Evolutionary conservation across 345 rosid species (phyloP), one percentile per base, ranked within the genome.

Genomic region (Sonneratia caseolaris): DNA sequence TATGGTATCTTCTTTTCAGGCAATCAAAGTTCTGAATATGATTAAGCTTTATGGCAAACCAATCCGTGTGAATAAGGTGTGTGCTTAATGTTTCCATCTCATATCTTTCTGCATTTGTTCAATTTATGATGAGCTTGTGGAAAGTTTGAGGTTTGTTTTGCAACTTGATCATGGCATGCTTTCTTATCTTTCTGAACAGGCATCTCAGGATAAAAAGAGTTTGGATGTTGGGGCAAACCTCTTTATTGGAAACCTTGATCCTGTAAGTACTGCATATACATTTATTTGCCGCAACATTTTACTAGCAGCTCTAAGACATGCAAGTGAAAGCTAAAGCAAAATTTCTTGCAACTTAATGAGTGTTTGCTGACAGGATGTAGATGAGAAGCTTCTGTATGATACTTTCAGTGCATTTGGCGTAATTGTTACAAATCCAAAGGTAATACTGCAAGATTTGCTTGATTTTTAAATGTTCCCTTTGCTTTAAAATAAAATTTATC

Each of bases 371-470:
- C 86, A 96, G 99, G 98, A 96, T 81, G 98, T 96, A 68, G 99
- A 96, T 81, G 99, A 96, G 77, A 96, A 96, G 78, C 92, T 92
- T 64, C 78, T 96, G 56, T 91, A 92, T 69, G 99, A 96, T 83
- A 96, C 99, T 77, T 96, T 96, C 77, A 91, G 98, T 70, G 99
- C 99, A 19, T 92, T 96, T 83, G 99, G 99, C 36, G 96, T 86
- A 27, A 96, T 96, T 73, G 99, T 91, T 78, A 71, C 97, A 68
- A 96, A 96, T 78, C 98, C 99, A 3, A 96, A 96, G 99, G 99
- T 95, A 79, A 77, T 65, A 36, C 64, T 61, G 3, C 66, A 59
- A 3, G 10, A 5, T 3, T 68, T 6, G 24, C 43, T 8, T 68
- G 32, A 9, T 11, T 18, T 11, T 1, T 67, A 9, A 37, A 38